These are phyloP conservation scores for Nakazawaea laoshanensis DNA, from an alignment of 805 yeast genomes.

Conservation along the genomic window DNA sequence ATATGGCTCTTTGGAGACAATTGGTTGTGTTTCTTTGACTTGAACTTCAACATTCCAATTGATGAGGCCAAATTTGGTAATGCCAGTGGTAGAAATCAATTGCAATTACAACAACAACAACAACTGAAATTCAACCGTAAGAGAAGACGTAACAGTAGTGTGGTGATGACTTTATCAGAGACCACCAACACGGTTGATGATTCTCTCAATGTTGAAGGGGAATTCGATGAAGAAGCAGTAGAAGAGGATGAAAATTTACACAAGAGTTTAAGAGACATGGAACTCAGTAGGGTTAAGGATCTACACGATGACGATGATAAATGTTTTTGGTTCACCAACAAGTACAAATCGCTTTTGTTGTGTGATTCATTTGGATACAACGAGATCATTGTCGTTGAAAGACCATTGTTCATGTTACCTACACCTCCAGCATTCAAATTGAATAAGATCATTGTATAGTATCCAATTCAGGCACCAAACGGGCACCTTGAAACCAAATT, in stretches of 20 bases:
- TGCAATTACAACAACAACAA: slow-evolving; percentile 22
- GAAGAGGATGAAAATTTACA: slow-evolving; percentile 5
- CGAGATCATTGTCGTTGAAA: slow-evolving; percentile 68
- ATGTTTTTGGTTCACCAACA: slow-evolving; percentile 68
- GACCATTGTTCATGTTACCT: slow-evolving; percentile 54
- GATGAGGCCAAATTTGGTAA: slow-evolving; percentile 19
- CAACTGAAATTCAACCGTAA: slow-evolving; percentile 25
- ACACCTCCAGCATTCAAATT: slow-evolving; percentile 58
- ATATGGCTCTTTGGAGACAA: slow-evolving; percentile 85
- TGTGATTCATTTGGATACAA: slow-evolving; percentile 45
- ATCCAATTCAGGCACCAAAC: slow-evolving; percentile 33
- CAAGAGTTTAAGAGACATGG: slow-evolving; percentile 11
- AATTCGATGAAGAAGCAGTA: slow-evolving; percentile 21
- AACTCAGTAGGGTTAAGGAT: slow-evolving; percentile 11
- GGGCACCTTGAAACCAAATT: slow-evolving; percentile 58
- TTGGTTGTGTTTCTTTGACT: slow-evolving; percentile 74
- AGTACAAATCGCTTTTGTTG: slow-evolving; percentile 63
- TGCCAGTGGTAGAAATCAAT: slow-evolving; percentile 21
- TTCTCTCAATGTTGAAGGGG: slow-evolving; percentile 20
- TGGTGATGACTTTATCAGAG: slow-evolving; percentile 23
- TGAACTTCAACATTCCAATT: slow-evolving; percentile 46
- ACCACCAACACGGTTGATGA: slow-evolving; percentile 20
- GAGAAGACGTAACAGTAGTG: slow-evolving; percentile 23
- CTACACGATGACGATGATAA: slow-evolving; percentile 19
- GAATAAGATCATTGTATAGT: slow-evolving; percentile 41